Conservation (phyloP, 2,329 filamentous ascomycete species). For the Aspergillus cejpii region DNA sequence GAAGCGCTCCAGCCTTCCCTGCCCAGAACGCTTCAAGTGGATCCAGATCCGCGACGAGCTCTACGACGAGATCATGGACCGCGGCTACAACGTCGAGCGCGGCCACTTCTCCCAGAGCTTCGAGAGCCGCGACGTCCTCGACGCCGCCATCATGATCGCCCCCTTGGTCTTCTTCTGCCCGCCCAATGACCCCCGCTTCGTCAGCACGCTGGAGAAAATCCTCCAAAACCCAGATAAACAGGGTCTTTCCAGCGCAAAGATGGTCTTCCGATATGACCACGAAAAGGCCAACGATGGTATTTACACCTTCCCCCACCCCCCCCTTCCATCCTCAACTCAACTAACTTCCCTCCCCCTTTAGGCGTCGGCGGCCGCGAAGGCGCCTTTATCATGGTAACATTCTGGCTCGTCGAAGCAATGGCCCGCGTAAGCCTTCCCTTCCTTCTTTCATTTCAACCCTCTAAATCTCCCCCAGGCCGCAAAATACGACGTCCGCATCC, state of each 20-base stretch:
- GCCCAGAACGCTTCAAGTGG: constrained; percentile 63
- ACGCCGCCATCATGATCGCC: constrained; percentile 68
- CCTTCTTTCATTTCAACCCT: too few relatives aligned
- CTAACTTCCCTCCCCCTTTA: constrained; percentile 26
- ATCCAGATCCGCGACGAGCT: constrained; percentile 58
- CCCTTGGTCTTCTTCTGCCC: constrained; percentile 74
- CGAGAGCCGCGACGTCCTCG: constrained; percentile 61
- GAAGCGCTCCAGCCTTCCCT: constrained; percentile 64
- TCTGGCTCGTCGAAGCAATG: constrained; percentile 74
- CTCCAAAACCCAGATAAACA: constrained; percentile 66
- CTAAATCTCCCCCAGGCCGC: constrained; percentile 18
- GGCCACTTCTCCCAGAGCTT: constrained; percentile 70
- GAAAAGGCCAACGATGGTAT: constrained; percentile 62
- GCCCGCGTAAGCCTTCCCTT: constrained; percentile 53
- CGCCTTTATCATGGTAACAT: constrained; percentile 74
- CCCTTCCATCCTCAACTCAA: not conserved
- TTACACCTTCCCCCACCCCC: constrained; percentile 21
- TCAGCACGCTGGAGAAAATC: constrained; percentile 65
- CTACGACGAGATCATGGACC: constrained; percentile 72
- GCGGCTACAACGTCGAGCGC: constrained; percentile 64
- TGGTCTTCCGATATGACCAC: constrained; percentile 70
- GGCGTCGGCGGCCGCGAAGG: constrained; percentile 68
- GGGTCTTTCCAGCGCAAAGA: constrained; percentile 65
- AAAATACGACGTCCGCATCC: constrained; percentile 27
- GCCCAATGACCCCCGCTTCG: constrained; percentile 68